A percentile compares a stretch with the other conserved stretches of the same genome.
Evolutionary conservation across 805 yeast genomes (phyloP).

Genomic region (Schizosaccharomyces octosporus): DNA sequence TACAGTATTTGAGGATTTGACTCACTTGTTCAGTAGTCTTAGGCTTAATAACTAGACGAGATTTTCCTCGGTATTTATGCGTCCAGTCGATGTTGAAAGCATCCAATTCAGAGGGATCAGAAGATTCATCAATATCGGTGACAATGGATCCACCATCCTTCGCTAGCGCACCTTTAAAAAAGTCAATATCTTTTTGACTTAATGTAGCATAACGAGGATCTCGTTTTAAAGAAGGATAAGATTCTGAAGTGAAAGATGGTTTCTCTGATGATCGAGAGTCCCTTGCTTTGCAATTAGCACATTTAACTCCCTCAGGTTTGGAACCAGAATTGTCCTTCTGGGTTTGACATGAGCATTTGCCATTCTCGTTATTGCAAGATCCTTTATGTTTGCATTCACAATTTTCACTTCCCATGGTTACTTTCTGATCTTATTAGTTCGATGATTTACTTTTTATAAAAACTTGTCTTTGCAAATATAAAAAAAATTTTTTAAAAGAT

Average conservation of each 20-base stretch:
- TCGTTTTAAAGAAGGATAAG: not conserved
- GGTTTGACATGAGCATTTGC: too few relatives aligned
- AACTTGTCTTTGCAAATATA: too few relatives aligned
- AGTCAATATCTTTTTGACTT: not conserved
- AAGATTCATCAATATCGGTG: not conserved
- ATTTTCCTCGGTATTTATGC: conserved; percentile 79
- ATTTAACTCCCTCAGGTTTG: too few relatives aligned
- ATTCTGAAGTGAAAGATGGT: not conserved
- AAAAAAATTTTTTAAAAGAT: too few relatives aligned
- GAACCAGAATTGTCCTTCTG: too few relatives aligned
- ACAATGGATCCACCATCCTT: not conserved
- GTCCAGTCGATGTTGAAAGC: conserved; percentile 79
- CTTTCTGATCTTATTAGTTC: too few relatives aligned
- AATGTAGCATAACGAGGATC: not conserved
- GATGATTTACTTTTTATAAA: too few relatives aligned
- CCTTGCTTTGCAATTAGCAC: too few relatives aligned
- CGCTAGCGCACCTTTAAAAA: not conserved
- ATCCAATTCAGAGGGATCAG: conserved; percentile 23
- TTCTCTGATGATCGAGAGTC: not conserved
- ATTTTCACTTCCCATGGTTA: too few relatives aligned
- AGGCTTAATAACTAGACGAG: conserved; percentile 60
- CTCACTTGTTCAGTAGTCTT: conserved; percentile 60
- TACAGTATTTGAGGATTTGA: conserved; percentile 53
- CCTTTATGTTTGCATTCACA: too few relatives aligned
- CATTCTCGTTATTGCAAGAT: too few relatives aligned